Conservation (phyloP, 2,329 filamentous ascomycete species). For the Berkeleyomyces rouxiae region DNA sequence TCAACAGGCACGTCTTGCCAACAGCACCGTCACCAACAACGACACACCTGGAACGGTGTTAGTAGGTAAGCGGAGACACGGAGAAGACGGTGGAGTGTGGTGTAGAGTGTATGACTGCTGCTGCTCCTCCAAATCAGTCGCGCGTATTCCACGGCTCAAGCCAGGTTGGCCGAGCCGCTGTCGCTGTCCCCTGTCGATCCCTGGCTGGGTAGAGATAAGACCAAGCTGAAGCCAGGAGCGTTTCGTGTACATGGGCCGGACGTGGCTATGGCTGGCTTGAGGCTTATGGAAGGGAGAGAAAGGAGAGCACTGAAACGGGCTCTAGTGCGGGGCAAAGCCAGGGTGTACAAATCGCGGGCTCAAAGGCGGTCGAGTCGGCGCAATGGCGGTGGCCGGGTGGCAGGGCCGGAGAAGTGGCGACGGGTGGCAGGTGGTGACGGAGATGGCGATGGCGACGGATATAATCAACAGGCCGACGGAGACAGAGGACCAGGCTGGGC, state of each 20-base stretch:
- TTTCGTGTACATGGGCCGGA: not conserved
- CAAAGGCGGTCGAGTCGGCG: not conserved
- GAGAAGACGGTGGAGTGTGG: not conserved
- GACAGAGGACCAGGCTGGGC: not conserved
- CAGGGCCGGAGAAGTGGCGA: not conserved
- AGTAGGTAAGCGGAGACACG: not conserved
- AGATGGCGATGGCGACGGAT: not conserved
- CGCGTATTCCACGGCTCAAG: no score
- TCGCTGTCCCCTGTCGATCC: not conserved
- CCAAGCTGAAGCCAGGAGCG: not conserved
- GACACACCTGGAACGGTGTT: conserved; percentile 54
- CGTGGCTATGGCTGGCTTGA: not conserved
- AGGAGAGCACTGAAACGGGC: not conserved
- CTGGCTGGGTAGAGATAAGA: not conserved
- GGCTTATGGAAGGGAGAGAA: not conserved
- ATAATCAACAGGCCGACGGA: not conserved
- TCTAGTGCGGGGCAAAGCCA: not conserved
- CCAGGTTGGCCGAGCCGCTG: not conserved
- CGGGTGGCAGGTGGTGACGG: not conserved
- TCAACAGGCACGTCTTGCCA: conserved; percentile 96
- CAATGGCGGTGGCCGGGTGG: not conserved
- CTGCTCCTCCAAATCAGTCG: not conserved
- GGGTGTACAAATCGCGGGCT: not conserved
- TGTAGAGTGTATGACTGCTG: not conserved
- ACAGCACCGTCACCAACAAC: conserved; percentile 99